phyloP scores from a whole-genome alignment of 805 yeast species.

The Candida berthetii region DNA sequence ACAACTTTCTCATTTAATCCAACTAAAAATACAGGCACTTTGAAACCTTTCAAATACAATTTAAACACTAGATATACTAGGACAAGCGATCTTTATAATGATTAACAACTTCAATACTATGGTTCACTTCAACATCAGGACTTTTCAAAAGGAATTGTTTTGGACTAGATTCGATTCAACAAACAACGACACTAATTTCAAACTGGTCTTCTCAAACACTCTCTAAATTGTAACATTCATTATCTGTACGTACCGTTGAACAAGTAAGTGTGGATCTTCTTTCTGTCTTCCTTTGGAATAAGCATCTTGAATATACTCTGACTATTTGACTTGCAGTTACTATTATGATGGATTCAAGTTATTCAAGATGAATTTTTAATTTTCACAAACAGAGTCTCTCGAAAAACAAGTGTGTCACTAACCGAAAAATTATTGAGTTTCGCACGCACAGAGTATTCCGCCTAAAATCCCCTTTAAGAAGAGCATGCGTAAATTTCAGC shows the following conservation, averaged over 20 bases:
- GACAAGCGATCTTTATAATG: too few relatives aligned
- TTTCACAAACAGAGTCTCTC: neutral
- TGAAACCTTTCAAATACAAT: too few relatives aligned
- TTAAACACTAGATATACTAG: too few relatives aligned
- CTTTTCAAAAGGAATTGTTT: too few relatives aligned
- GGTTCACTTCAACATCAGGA: too few relatives aligned
- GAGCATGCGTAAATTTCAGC: too few relatives aligned
- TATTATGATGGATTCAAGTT: neutral
- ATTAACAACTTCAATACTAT: too few relatives aligned
- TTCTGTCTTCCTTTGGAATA: slow-evolving; percentile 99
- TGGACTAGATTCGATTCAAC: neutral
- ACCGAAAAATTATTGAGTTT: neutral
- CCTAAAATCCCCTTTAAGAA: too few relatives aligned
- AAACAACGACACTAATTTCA: neutral
- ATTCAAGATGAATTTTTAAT: neutral
- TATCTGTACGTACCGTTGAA: slow-evolving; percentile 78
- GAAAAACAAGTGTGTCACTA: neutral
- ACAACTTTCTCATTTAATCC: too few relatives aligned
- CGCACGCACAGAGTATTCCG: neutral
- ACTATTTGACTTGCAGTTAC: neutral
- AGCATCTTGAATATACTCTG: slow-evolving; percentile 52
- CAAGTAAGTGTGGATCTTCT: slow-evolving; percentile 98
- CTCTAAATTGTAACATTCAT: neutral
- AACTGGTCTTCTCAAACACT: neutral
- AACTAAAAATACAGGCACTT: too few relatives aligned